A percentile compares a stretch with the other conserved stretches of the same genome.
These are phyloP conservation scores for Phytophthora sansomeana DNA, from an alignment of 352 stramenopile species.

Conservation along the genomic window DNA sequence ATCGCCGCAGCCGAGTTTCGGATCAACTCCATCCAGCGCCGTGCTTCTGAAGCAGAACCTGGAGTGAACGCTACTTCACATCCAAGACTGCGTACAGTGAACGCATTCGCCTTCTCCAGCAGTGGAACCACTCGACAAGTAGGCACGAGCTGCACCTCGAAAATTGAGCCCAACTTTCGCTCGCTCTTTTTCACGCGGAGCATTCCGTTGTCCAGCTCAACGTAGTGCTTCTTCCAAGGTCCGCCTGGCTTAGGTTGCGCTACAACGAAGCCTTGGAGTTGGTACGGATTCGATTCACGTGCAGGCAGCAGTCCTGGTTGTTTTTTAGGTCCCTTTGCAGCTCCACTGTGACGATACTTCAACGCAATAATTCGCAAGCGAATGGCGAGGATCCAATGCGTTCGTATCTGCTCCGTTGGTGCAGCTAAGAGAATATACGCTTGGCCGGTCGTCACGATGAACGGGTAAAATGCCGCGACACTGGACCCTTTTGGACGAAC, in stretches of 20 bases:
- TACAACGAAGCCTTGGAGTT: conserved; percentile 67
- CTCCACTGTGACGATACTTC: conserved; percentile 62
- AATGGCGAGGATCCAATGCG: conserved; percentile 72
- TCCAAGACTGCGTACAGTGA: conserved; percentile 58
- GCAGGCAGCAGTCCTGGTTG: background rate
- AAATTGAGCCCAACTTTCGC: conserved; percentile 56
- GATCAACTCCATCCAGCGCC: conserved; percentile 62
- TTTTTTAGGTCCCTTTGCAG: conserved; percentile 18
- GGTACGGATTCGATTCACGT: conserved; percentile 17
- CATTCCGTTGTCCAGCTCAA: conserved; percentile 73
- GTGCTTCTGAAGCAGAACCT: conserved; percentile 42
- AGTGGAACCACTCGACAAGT: conserved; percentile 50
- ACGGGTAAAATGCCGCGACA: conserved; percentile 51
- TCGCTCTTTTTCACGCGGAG: conserved; percentile 74
- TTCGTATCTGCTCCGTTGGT: conserved; percentile 49
- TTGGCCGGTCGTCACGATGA: conserved; percentile 66
- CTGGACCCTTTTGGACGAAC: conserved; percentile 23
- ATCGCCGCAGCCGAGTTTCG: conserved; percentile 33
- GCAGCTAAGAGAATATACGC: conserved; percentile 62
- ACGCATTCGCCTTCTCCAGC: conserved; percentile 64
- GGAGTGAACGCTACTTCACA: conserved; percentile 60
- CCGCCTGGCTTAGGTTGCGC: conserved; percentile 55
- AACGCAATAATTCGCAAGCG: conserved; percentile 70
- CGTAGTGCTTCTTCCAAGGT: conserved; percentile 64
- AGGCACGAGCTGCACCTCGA: conserved; percentile 62